Evolutionary conservation across 106 monocot genomes (phyloP).

Genomic region (Narthecium ossifragum): DNA sequence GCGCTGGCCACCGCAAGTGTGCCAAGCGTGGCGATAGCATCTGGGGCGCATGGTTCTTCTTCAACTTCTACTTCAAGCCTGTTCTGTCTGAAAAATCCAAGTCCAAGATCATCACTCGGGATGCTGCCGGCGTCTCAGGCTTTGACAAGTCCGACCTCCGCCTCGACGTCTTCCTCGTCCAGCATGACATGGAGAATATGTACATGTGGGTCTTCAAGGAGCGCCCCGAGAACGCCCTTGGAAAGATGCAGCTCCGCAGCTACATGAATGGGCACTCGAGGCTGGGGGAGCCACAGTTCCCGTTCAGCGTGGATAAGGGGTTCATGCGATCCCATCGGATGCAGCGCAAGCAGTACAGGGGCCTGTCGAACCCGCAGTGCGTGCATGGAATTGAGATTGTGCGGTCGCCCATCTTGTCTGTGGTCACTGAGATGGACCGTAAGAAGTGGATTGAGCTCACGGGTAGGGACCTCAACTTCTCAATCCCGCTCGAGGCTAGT

Average conservation of each 20-base stretch:
- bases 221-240: constrained; percentile 39
- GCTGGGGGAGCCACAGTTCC: constrained; percentile 42
- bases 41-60: constrained; percentile 59
- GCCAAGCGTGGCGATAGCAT: constrained; percentile 27
- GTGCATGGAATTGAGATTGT: constrained; percentile 49
- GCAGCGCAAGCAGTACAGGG: constrained; percentile 51
- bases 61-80: constrained; percentile 48
- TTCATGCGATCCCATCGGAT: constrained; percentile 41
- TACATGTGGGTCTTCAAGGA: constrained; percentile 71
- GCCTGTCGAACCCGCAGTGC: constrained; percentile 51
- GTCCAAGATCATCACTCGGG: constrained; percentile 21
- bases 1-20: constrained; percentile 11
- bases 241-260: constrained; percentile 57
- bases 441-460: constrained; percentile 56
- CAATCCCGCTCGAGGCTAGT: constrained; percentile 33
- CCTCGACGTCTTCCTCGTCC: constrained; percentile 48
- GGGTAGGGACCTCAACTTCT: constrained; percentile 39
- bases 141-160: constrained; percentile 40
- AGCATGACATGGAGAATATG: constrained; percentile 66
- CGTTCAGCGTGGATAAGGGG: constrained; percentile 38
- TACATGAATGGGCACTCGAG: constrained; percentile 56
- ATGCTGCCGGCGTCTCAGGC: constrained; percentile 18
- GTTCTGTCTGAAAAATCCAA: constrained; percentile 39
- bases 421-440: constrained; percentile 27
- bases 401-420: constrained; percentile 20